Evolutionary conservation across 345 rosid genomes (phyloP).

Genomic region (Schrenkiella parvula): DNA sequence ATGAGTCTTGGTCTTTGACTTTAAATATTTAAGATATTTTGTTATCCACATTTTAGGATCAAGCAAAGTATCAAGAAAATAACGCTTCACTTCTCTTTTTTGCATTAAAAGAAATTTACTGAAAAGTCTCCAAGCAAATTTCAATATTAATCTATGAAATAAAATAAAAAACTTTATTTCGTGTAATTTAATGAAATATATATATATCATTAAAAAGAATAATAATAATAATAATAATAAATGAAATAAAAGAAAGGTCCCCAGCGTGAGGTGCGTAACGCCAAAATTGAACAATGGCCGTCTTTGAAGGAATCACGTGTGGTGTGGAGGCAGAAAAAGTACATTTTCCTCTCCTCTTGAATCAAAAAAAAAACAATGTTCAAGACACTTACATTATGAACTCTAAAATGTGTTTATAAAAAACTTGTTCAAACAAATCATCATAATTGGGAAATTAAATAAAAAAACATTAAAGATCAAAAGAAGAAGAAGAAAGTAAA

Average conservation of each 20-base stretch:
- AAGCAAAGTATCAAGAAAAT: not conserved
- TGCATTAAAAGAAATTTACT: not conserved
- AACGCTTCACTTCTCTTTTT: not conserved
- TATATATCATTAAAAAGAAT: not conserved
- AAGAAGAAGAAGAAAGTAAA: not conserved
- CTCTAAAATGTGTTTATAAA: not conserved
- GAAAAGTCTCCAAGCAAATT: not conserved
- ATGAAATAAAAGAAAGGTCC: not conserved
- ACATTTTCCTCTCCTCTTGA: not conserved
- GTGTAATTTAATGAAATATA: not conserved
- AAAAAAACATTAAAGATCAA: not conserved
- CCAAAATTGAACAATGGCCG: constrained; percentile 16
- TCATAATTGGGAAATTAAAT: not conserved
- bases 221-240: not conserved
- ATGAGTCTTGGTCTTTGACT: constrained; percentile 1
- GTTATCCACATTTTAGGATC: not conserved
- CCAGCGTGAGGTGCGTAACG: not conserved
- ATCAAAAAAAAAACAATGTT: not conserved
- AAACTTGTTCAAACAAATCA: not conserved
- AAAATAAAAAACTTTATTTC: not conserved
- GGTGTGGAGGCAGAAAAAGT: not conserved
- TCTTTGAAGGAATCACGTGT: constrained; percentile 21
- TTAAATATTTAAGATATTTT: not conserved
- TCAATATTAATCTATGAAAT: not conserved
- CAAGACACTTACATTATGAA: not conserved